Conservation (phyloP, 768 basidiomycete species). For the Leccinellum rugosiceps region DNA sequence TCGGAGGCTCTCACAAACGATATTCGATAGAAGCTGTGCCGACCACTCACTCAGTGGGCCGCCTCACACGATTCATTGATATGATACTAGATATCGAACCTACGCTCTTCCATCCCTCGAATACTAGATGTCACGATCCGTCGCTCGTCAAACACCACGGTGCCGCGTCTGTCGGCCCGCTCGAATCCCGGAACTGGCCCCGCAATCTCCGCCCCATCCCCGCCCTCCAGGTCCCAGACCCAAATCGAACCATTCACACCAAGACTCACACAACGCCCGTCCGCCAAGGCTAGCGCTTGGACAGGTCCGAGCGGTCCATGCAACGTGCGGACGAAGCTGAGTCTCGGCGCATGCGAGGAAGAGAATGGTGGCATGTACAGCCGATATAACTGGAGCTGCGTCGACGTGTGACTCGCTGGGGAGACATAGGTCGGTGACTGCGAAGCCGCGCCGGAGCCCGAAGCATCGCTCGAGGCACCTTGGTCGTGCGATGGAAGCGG, state of each 20-base stretch:
- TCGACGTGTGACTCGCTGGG: constrained; percentile 43
- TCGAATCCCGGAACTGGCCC: constrained; percentile 34
- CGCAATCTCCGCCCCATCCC: constrained; percentile 36
- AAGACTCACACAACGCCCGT: constrained; percentile 79
- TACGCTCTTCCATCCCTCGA: constrained; percentile 32
- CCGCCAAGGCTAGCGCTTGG: constrained; percentile 66
- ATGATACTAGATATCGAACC: constrained; percentile 31
- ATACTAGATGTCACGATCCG: constrained; percentile 53
- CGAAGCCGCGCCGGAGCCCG: constrained; percentile 24
- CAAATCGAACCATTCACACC: constrained; percentile 71
- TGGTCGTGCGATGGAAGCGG: constrained; percentile 8
- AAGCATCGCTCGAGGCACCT: constrained; percentile 19
- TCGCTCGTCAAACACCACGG: constrained; percentile 71
- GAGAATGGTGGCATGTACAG: constrained; percentile 54
- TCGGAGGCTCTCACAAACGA: background rate
- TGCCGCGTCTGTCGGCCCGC: constrained; percentile 31
- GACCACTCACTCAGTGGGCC: too few relatives aligned
- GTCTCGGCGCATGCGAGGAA: constrained; percentile 55
- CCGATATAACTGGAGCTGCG: constrained; percentile 71
- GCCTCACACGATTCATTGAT: background rate
- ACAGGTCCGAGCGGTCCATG: constrained; percentile 69
- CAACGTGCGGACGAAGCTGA: constrained; percentile 69
- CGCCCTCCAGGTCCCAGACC: constrained; percentile 83
- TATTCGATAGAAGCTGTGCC: background rate
- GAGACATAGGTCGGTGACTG: constrained; percentile 29